phyloP scores from a whole-genome alignment of 2,329 filamentous ascomycete species.

The Ceratocystis albifundus region DNA sequence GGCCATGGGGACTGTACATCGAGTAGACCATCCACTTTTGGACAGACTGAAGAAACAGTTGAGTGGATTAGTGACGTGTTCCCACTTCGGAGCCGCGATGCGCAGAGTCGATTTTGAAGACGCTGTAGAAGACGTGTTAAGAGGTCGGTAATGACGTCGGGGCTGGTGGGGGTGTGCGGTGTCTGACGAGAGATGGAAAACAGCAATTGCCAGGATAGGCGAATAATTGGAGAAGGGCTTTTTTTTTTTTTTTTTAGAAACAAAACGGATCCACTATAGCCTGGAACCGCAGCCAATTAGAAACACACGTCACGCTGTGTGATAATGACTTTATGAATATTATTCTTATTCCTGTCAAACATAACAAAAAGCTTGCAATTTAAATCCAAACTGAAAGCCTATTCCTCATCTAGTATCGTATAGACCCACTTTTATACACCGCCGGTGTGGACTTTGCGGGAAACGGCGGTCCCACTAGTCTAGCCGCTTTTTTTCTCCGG shows the following conservation, averaged over 20 bases:
- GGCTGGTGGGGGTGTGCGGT: no score
- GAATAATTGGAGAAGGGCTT: not conserved
- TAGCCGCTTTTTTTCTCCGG: not conserved
- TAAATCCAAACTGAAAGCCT: no score
- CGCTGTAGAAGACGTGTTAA: constrained; percentile 16
- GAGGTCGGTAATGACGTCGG: not conserved
- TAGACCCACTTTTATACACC: not conserved
- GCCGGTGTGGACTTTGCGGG: not conserved
- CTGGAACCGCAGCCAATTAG: not conserved
- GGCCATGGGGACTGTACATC: not conserved
- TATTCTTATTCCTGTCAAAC: not conserved
- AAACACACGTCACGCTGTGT: not conserved
- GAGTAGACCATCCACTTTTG: constrained; percentile 10
- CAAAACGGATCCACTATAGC: not conserved
- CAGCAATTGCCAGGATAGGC: not conserved
- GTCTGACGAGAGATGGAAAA: not conserved
- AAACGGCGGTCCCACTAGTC: not conserved
- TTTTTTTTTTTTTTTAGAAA: not conserved
- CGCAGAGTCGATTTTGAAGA: constrained; percentile 17
- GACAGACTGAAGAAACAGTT: constrained; percentile 19
- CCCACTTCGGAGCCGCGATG: constrained; percentile 19
- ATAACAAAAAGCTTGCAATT: not conserved
- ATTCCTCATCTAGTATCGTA: not conserved
- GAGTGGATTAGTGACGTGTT: constrained; percentile 6
- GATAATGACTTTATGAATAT: not conserved